Evolutionary conservation across 495 filamentous ascomycete genomes (phyloP), one percentile per base, ranked within the genome.

Genomic region (Parathielavia hyrcaniae): DNA sequence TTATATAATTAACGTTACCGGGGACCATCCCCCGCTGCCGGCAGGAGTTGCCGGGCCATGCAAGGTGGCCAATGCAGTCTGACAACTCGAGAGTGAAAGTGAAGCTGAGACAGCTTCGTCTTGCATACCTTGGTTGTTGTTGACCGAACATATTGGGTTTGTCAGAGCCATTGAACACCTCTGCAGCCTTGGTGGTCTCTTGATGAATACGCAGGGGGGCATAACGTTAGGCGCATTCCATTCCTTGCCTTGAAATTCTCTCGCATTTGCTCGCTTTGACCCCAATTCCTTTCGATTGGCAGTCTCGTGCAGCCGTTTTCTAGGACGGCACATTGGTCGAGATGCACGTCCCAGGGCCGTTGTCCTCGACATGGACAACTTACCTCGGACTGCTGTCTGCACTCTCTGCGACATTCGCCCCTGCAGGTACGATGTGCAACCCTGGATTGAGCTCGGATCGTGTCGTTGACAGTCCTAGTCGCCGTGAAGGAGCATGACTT

Each of bases 401-500:
- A 1, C 54, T 81, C 19, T 69, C 69, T 53, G 72, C 66, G 50
- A 64, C 83, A 8, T 71, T 82, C 54, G 70, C 68, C 14, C 73
- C 75, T 55, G 75, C 74, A 66, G 76, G 82, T 85, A 78, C 17
- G 68, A 19, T 32, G 54, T 48, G 40, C 11, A 10, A 41, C 49
- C 13, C 30, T 55, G 36, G 10, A 22, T 26, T 23, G 20, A 9
- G 4, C 7, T 43, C 12, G 12, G 16, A 46, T 34, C 22, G 41
- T 32, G 20, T 23, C 11, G 40, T 58, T 57, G 44, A 50, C 39
- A 9, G n/a, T 2, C 8, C 16, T 38, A 93, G 91, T 83, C 54
- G 73, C 80, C 64, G 95, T 98, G 19, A 97, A 98, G 73, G 87
- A 96, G 63, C 86, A 95, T 63, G 89, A 91, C 64, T 97, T 97